Evolutionary conservation across 495 filamentous ascomycete species (phyloP), one percentile per base, ranked within the genome.

Genomic region (Pyrenula massariospora): DNA sequence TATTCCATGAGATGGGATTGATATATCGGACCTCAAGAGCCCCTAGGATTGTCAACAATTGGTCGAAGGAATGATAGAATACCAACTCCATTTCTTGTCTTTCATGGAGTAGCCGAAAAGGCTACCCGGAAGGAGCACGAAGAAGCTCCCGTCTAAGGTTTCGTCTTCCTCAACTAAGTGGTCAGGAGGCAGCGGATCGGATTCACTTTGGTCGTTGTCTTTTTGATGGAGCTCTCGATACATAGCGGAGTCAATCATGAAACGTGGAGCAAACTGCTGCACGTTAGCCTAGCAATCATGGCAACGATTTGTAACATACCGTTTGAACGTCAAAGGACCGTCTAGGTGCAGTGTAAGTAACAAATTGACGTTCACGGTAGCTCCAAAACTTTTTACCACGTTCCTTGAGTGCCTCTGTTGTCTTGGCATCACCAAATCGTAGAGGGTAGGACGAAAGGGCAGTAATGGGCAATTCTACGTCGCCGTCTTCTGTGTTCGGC

Each of bases 1-100:
- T 62, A 57, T 77, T 73, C 68, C 71, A 80, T 2, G 36, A 55
- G 12, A 77, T 68, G 22, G 74, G 70, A 22, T 48, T 31, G 22
- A 77, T 59, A 8, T 53, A 48, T 11, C 70, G 65, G 24, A 66
- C 62, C 19, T 25, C 56, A 58, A 70, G 73, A 53, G 67, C 49
- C 12, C 57, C 31, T 42, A 42, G 53, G 3, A 50, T 54, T 36
- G 19, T 48, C 24, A 12, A 22, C 22, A 19, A 12, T 53, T 8
- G 50, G 19, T 52, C 22, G 50, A 52, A 8, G n/a, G 8, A 52
- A 10, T 10, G 8, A 20, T 24, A 52, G 50, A 52, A 21, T 21
- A 52, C 50, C n/a, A 21, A 52, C 55, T 64, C 68, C 68, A 73
- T 19, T 57, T 60, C 53, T 71, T 73, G 19, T 70, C 61, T 11